phyloP scores from a whole-genome alignment of 768 basidiomycete species.

The Rhodotorula diobovata region DNA sequence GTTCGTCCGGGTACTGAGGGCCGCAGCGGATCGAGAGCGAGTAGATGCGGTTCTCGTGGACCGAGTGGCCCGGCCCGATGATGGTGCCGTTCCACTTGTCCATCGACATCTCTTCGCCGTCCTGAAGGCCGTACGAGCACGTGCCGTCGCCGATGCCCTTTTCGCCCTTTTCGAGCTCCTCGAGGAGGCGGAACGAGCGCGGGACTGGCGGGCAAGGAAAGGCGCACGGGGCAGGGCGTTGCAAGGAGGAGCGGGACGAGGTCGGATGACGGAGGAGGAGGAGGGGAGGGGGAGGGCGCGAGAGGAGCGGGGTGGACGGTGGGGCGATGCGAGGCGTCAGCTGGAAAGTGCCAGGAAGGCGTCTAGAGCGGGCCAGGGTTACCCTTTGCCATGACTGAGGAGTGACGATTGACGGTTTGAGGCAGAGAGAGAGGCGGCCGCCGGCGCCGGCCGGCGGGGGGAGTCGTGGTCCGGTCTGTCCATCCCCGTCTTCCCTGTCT shows the following conservation, averaged over 20 bases:
- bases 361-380: no score
- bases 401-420: no score
- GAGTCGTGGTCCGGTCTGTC: no score
- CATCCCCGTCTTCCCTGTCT: no score
- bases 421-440: no score
- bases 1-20: constrained; percentile 65
- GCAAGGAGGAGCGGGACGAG: no score
- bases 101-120: constrained; percentile 95
- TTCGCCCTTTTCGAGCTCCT: constrained; percentile 99
- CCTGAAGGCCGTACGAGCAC: constrained; percentile 93
- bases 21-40: constrained; percentile 84
- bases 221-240: not conserved
- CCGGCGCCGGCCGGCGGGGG: no score
- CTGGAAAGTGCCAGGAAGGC: no score
- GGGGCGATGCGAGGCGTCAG: no score
- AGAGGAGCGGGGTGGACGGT: no score
- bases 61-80: constrained; percentile 95
- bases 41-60: constrained; percentile 99
- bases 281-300: not conserved
- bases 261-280: not conserved
- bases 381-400: no score
- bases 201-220: constrained; percentile 60
- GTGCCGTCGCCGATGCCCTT: constrained; percentile 98
- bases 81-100: constrained; percentile 98
- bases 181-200: constrained; percentile 90